A percentile compares a stretch with the other conserved stretches of the same genome.
These are phyloP conservation scores for Pyrus pyrifolia DNA, from an alignment of 306 rosid genomes.

Conservation along the genomic window DNA sequence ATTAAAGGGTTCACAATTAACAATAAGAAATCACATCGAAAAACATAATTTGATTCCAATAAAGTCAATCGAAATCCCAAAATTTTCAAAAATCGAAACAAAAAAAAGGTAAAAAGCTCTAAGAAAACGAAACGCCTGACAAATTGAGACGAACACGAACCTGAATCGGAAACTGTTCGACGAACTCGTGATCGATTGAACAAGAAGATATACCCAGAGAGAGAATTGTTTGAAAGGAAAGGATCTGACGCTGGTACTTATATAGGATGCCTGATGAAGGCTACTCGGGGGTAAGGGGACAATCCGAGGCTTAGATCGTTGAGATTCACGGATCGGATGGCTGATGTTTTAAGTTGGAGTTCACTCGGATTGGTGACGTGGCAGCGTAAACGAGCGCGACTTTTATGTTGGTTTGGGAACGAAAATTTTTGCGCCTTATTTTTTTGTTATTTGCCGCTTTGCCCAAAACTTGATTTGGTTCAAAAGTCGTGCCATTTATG, in stretches of 20 bases:
- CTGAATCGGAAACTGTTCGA: neutral
- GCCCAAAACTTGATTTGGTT: neutral
- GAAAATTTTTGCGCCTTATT: neutral
- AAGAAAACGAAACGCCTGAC: neutral
- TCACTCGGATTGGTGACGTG: constrained; percentile 25
- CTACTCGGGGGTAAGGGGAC: neutral
- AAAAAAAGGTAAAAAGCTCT: too few species aligned
- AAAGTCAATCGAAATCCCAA: too few species aligned
- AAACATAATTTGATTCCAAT: neutral
- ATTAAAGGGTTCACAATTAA: too few species aligned
- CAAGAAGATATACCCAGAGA: neutral
- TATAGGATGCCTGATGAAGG: neutral
- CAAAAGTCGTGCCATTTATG: neutral
- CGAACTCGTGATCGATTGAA: neutral
- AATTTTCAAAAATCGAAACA: neutral
- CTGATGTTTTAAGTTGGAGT: neutral
- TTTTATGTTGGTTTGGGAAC: neutral
- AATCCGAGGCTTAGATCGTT: neutral
- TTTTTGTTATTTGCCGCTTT: neutral
- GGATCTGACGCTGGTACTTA: neutral
- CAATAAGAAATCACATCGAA: neutral
- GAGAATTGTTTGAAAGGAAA: neutral
- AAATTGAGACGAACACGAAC: neutral
- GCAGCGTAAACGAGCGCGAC: neutral
- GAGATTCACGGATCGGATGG: neutral